Base-by-base conservation (phyloP, 352 stramenopile species). In the Globisporangium acanthophoron region DNA sequence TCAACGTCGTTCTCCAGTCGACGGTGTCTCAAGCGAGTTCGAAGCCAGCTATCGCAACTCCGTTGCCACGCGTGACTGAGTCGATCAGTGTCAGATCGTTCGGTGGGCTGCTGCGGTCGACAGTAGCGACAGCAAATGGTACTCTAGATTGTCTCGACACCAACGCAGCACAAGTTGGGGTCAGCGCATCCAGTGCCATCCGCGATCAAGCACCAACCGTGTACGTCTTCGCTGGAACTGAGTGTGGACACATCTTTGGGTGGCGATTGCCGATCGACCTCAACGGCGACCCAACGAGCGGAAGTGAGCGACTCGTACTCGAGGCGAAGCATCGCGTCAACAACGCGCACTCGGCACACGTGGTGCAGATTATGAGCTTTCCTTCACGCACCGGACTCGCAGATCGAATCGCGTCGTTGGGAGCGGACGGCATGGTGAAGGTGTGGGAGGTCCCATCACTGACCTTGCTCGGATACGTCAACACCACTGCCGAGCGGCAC, bases 401-500 rank as follows among this genome's bases (percentile, higher is more conserved):
- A 3, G 37, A 60, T 21, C n/a, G 31, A 0, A 16, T 88, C 9
- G 35, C 70, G 1, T 87, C 80, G 3, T 47, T 87, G 35, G 73
- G 69, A 59, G 73, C 74, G 5, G 78, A 82, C 39, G 78, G 78
- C 8, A 77, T 87, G 41, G 29, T 87, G 35, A 90, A 88, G 54
- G 27, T 88, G 7, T 90, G 80, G 80, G 48, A 59, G n/a, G 27
- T 76, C 3, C 65, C 67, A 0, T 69, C 65, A 2, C 45, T 86
- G 51, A 64, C 59, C n/a, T 61, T 86, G 31, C 8, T 74, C 0
- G 56, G 64, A 1, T 69, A 83, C 61, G 56, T 87, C 24, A 82
- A 74, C 52, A 71, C 71, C 39, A 55, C 64, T 24, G 60, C 57
- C 7, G 69, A 61, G n/a, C 52, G 21, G 5, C 69, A 69, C 29